These are phyloP conservation scores for Vanrija sp. DNA, from an alignment of 1,284 basidiomycete species.

Conservation along the genomic window DNA sequence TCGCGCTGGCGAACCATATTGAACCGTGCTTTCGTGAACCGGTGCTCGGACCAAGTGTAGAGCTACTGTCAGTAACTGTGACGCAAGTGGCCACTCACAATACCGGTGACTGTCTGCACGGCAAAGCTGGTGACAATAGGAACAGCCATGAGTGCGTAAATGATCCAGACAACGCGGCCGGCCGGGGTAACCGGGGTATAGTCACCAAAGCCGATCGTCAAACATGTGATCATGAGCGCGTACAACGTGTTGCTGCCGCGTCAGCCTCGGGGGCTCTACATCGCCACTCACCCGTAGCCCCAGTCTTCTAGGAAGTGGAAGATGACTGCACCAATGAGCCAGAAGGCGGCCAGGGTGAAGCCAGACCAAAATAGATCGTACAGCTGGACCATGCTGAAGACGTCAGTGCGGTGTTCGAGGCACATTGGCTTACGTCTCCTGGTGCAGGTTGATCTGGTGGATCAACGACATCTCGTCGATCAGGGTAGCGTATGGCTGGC, in stretches of 20 bases:
- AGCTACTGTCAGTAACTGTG: slow-evolving; percentile 3
- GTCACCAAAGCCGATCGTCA: slow-evolving; percentile 49
- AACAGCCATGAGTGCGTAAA: slow-evolving; percentile 50
- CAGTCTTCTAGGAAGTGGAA: slow-evolving; percentile 45
- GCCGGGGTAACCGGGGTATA: slow-evolving; percentile 34
- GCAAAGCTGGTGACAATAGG: slow-evolving; percentile 52
- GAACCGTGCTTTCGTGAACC: slow-evolving; percentile 7
- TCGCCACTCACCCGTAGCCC: slow-evolving; percentile 37
- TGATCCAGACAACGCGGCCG: slow-evolving; percentile 46
- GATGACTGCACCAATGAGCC: slow-evolving; percentile 44
- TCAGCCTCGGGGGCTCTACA: background rate
- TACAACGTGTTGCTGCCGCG: slow-evolving; percentile 27
- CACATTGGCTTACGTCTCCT: slow-evolving; percentile 34
- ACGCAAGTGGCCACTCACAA: slow-evolving; percentile 28
- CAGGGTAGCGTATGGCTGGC: slow-evolving; percentile 34
- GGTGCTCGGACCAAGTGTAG: slow-evolving; percentile 18
- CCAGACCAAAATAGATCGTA: slow-evolving; percentile 44
- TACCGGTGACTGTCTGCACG: slow-evolving; percentile 48
- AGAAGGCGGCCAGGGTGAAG: slow-evolving; percentile 42
- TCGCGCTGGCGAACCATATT: slow-evolving; percentile 14
- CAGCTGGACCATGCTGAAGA: slow-evolving; percentile 36
- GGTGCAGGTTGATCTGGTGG: slow-evolving; percentile 39
- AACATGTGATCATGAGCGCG: slow-evolving; percentile 38
- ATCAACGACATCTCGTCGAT: slow-evolving; percentile 47
- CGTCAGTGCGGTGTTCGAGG: slow-evolving; percentile 2